Percentiles rank a stretch among this genome's conserved stretches.
Conservation (phyloP, 129 eudicot species). For the Helianthus tuberosus region DNA sequence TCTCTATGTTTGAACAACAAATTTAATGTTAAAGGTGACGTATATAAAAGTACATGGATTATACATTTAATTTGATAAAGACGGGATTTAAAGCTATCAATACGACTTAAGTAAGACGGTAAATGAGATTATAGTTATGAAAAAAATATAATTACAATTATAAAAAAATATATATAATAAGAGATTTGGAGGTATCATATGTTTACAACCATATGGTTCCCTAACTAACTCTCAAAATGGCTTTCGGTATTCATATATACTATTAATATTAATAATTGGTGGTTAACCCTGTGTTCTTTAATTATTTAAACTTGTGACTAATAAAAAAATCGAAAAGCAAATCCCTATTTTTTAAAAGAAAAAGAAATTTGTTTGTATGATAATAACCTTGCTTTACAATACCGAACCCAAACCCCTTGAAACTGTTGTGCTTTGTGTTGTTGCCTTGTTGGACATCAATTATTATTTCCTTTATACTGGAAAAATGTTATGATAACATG, state of each 20-base stretch:
- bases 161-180: neutral
- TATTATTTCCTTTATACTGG: too few species aligned
- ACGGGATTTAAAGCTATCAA: neutral
- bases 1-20: slow-evolving; percentile 20
- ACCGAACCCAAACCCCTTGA: neutral
- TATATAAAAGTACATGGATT: neutral
- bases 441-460: too few species aligned
- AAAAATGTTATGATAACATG: too few species aligned
- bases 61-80: neutral
- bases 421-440: too few species aligned
- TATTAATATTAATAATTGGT: neutral
- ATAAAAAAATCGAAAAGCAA: neutral
- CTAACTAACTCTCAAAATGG: slow-evolving; percentile 21
- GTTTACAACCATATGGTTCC: slow-evolving; percentile 18
- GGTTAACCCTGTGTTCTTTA: neutral
- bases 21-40: neutral
- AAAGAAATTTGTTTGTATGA: neutral
- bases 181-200: slow-evolving; percentile 9
- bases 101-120: neutral
- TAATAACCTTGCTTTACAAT: neutral
- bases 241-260: neutral
- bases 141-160: too few species aligned
- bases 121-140: neutral
- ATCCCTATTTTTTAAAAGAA: neutral
- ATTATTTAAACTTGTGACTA: neutral